These are phyloP conservation scores for Nakazawaea anatomiae DNA, from an alignment of 805 yeast species.

Conservation along the genomic window DNA sequence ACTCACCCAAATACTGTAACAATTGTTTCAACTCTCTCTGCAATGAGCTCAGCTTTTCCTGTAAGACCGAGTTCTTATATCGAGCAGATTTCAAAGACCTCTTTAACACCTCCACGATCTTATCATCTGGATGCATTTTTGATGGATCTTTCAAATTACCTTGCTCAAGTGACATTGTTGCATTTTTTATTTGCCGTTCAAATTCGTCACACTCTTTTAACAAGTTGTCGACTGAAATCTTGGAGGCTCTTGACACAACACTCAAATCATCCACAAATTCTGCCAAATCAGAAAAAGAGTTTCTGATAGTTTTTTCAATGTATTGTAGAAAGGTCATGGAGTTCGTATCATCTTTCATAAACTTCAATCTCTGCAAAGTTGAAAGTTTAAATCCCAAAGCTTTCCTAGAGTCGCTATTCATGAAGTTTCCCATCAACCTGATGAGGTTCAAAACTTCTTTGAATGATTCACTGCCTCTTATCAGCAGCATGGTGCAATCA, in stretches of 20 bases:
- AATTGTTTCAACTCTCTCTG: conserved; percentile 60
- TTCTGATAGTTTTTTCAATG: conserved; percentile 83
- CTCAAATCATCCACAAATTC: conserved; percentile 69
- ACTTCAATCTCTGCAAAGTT: conserved; percentile 83
- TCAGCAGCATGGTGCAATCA: conserved; percentile 66
- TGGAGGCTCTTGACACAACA: conserved; percentile 54
- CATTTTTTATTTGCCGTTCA: conserved; percentile 56
- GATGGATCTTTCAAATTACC: conserved; percentile 83
- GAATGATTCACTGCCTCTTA: conserved; percentile 62
- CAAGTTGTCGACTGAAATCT: conserved; percentile 77
- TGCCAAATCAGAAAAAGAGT: conserved; percentile 73
- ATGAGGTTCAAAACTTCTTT: conserved; percentile 76
- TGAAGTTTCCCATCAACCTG: conserved; percentile 87
- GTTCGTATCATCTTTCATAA: conserved; percentile 85
- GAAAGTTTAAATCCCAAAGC: conserved; percentile 89
- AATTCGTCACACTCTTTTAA: conserved; percentile 65
- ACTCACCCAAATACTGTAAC: conserved; percentile 86
- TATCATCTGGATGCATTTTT: conserved; percentile 79
- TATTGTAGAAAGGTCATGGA: conserved; percentile 87
- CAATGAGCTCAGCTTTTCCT: conserved; percentile 57
- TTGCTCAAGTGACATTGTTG: conserved; percentile 64
- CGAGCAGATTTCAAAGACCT: conserved; percentile 73
- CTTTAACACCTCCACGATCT: conserved; percentile 34
- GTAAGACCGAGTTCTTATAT: conserved; percentile 57
- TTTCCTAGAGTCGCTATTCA: conserved; percentile 91